Evolutionary conservation across 2,329 filamentous ascomycete species (phyloP).

Genomic region (Talaromyces sp.): DNA sequence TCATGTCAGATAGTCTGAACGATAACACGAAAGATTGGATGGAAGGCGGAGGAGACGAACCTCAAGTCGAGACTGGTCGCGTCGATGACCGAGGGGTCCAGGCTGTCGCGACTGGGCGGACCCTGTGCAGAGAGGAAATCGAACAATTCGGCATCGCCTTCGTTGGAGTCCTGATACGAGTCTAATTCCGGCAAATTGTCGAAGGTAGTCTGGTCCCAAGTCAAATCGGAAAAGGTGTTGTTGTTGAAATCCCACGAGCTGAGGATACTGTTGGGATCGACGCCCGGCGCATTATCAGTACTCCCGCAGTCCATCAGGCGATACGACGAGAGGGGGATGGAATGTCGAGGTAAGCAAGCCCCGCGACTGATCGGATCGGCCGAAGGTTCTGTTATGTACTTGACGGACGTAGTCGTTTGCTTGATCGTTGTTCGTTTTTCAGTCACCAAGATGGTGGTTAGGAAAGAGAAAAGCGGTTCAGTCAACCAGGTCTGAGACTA

Average conservation of each 20-base stretch:
- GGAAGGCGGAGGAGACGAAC: conserved; percentile 22
- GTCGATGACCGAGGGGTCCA: conserved; percentile 25
- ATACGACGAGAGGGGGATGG: neutral
- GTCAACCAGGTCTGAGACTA: conserved; percentile 1
- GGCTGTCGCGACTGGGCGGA: conserved; percentile 25
- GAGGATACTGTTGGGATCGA: conserved; percentile 41
- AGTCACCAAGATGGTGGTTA: neutral
- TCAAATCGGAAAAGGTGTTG: conserved; percentile 30
- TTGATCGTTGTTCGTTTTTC: neutral
- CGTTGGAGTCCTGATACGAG: conserved; percentile 38
- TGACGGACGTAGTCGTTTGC: neutral
- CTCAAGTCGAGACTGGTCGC: conserved; percentile 27
- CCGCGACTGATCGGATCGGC: neutral
- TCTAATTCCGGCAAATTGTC: conserved; percentile 39
- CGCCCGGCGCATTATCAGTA: conserved; percentile 35
- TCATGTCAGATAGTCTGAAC: neutral
- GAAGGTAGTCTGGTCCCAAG: conserved; percentile 36
- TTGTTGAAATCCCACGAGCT: conserved; percentile 35
- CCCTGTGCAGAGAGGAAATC: conserved; percentile 33
- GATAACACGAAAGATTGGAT: neutral
- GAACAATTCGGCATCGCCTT: conserved; percentile 34
- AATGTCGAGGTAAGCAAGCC: conserved; percentile 8
- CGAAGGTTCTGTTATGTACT: neutral
- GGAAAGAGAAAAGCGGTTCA: neutral
- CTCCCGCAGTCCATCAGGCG: conserved; percentile 18